Evolutionary conservation across 2,329 filamentous ascomycete species (phyloP).

Genomic region (Tolypocladium nubicola): DNA sequence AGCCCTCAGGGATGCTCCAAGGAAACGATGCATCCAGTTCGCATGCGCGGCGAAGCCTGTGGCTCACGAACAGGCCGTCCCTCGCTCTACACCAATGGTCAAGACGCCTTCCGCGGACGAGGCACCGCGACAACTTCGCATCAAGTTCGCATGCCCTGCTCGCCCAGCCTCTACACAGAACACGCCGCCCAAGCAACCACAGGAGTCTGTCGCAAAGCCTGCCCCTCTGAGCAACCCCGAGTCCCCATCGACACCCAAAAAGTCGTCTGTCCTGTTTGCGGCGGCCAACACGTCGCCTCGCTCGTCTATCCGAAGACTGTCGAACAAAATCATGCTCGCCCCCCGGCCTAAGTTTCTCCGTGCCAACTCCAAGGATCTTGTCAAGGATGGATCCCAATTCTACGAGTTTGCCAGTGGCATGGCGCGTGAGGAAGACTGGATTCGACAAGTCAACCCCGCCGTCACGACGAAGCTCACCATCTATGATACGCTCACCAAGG

Average conservation of each 20-base stretch:
- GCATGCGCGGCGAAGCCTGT: slow-evolving; percentile 63
- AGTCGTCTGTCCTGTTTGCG: slow-evolving; percentile 11
- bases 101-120: slow-evolving; percentile 24
- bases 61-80: slow-evolving; percentile 28
- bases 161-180: slow-evolving; percentile 34
- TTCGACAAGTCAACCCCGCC: slow-evolving; percentile 54
- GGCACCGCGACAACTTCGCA: slow-evolving; percentile 46
- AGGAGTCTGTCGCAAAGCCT: slow-evolving; percentile 2
- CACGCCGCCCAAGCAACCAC: slow-evolving; percentile 19
- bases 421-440: slow-evolving; percentile 84
- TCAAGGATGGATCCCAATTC: slow-evolving; percentile 54
- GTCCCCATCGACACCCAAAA: slow-evolving; percentile 21
- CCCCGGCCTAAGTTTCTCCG: slow-evolving; percentile 35
- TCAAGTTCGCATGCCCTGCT: slow-evolving; percentile 67
- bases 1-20: slow-evolving; percentile 23
- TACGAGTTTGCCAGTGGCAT: slow-evolving; percentile 86
- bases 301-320: slow-evolving; percentile 6
- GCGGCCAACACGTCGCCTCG: slow-evolving; percentile 13
- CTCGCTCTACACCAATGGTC: slow-evolving; percentile 19
- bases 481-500: slow-evolving; percentile 79
- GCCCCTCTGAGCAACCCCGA: slow-evolving; percentile 10
- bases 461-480: slow-evolving; percentile 69
- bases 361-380: slow-evolving; percentile 38
- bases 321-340: slow-evolving; percentile 12
- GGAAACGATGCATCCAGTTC: slow-evolving; percentile 88